phyloP scores from a whole-genome alignment of 768 basidiomycete species.

The Boletus eberwhitei region DNA sequence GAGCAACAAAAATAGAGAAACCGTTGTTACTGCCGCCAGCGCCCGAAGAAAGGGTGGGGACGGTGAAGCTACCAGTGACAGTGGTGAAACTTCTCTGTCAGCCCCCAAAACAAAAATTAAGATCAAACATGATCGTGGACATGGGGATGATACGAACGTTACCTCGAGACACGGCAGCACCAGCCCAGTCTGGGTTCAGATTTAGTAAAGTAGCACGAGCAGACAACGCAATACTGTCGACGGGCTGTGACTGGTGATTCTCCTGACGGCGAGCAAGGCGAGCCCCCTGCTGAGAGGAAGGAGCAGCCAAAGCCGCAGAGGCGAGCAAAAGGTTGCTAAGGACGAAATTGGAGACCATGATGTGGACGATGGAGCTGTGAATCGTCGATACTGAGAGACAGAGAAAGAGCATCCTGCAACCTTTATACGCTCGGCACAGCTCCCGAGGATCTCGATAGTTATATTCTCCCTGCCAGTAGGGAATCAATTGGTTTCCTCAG shows the following conservation, averaged over 20 bases:
- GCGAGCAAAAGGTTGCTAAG: constrained; percentile 17
- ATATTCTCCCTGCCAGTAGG: no score
- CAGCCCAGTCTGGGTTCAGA: constrained; percentile 17
- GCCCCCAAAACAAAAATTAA: not conserved
- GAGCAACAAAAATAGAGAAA: constrained; percentile 22
- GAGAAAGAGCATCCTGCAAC: not conserved
- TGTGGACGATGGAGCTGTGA: not conserved
- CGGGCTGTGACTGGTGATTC: not conserved
- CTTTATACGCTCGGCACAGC: constrained; percentile 12
- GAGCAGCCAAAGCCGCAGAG: not conserved
- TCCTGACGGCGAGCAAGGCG: no score
- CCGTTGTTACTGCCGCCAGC: not conserved
- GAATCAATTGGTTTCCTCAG: no score
- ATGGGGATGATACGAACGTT: constrained; percentile 3
- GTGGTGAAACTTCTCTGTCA: constrained; percentile 18
- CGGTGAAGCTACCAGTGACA: constrained; percentile 18
- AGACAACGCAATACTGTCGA: not conserved
- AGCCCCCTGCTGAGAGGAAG: no score
- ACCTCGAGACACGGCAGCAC: constrained; percentile 9
- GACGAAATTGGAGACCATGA: constrained; percentile 18
- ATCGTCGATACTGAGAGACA: not conserved
- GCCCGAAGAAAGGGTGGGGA: constrained; percentile 12
- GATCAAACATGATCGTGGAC: not conserved
- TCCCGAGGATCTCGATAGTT: not conserved
- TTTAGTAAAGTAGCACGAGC: not conserved